Evolutionary conservation across 169 alveolate species (phyloP).

Genomic region (Babesia sp.): DNA sequence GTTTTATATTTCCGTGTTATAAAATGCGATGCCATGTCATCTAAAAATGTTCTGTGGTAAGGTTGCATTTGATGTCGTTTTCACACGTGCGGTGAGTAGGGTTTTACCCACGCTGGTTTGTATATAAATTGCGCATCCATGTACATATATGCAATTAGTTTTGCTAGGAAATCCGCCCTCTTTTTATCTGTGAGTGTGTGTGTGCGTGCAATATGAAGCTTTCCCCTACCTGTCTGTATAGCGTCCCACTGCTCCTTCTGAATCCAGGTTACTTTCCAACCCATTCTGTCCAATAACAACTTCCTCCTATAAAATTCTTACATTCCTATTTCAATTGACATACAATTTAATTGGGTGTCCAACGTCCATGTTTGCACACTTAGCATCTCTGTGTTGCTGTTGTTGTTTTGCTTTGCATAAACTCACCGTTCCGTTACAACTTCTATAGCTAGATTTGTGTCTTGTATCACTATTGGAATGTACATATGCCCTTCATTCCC

Average conservation of each 20-base stretch:
- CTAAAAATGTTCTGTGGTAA: neutral
- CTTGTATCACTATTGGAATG: slow-evolving; percentile 38
- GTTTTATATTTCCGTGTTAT: neutral
- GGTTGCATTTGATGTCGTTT: slow-evolving; percentile 24
- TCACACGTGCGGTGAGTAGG: slow-evolving; percentile 1
- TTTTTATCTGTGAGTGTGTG: slow-evolving; percentile 7
- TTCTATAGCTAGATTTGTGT: slow-evolving; percentile 31
- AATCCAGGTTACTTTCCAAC: slow-evolving; percentile 41
- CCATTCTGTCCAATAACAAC: slow-evolving; percentile 27
- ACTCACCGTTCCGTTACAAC: slow-evolving; percentile 22
- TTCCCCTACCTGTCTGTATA: slow-evolving; percentile 22
- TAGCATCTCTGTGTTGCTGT: slow-evolving; percentile 16
- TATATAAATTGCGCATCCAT: slow-evolving; percentile 57
- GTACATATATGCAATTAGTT: slow-evolving; percentile 27
- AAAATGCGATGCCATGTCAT: neutral
- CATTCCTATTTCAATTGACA: neutral
- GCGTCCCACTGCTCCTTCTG: slow-evolving; percentile 11
- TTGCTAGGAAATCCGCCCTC: slow-evolving; percentile 21
- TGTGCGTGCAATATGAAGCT: neutral
- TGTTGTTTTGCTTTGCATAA: neutral
- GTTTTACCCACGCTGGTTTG: slow-evolving; percentile 39
- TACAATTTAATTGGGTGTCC: slow-evolving; percentile 20
- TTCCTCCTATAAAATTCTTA: slow-evolving; percentile 7
- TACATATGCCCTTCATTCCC: slow-evolving; percentile 43
- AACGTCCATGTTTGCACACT: slow-evolving; percentile 3